Evolutionary conservation across 2,329 filamentous ascomycete genomes (phyloP).

Genomic region (Fusarium sp.): DNA sequence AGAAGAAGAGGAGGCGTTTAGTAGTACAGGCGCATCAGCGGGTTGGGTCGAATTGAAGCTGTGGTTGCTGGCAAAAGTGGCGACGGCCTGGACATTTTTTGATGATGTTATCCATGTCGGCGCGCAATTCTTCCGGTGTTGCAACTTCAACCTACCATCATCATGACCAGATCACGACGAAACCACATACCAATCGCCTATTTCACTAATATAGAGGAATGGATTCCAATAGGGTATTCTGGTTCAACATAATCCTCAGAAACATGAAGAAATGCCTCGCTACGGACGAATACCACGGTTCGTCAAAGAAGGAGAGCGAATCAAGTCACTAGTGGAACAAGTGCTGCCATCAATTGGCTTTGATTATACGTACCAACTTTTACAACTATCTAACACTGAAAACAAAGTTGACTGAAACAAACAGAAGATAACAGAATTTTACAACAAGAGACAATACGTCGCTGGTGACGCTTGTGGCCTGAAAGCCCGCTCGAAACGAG

Average conservation of each 20-base stretch:
- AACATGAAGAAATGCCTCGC: background rate
- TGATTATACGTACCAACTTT: background rate
- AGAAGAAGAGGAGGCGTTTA: background rate
- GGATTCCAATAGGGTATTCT: background rate
- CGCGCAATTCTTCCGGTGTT: slow-evolving; percentile 41
- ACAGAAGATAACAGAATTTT: background rate
- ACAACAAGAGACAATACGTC: background rate
- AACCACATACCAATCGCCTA: background rate
- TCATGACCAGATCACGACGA: background rate
- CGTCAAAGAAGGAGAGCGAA: background rate
- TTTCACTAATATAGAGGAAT: background rate
- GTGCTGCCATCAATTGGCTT: background rate
- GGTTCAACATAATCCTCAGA: too few species aligned
- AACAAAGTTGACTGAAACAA: background rate
- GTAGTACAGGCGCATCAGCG: slow-evolving; percentile 2
- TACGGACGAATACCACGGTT: background rate
- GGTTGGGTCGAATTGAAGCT: background rate
- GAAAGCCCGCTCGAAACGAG: background rate
- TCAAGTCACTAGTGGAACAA: background rate
- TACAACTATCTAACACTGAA: background rate
- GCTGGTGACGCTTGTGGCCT: background rate
- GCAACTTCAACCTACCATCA: background rate
- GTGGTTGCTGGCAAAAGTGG: slow-evolving; percentile 5
- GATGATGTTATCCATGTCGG: slow-evolving; percentile 36
- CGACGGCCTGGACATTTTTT: slow-evolving; percentile 15